Evolutionary conservation across 2,329 filamentous ascomycete species (phyloP).

Genomic region (Sporothrix protearum): DNA sequence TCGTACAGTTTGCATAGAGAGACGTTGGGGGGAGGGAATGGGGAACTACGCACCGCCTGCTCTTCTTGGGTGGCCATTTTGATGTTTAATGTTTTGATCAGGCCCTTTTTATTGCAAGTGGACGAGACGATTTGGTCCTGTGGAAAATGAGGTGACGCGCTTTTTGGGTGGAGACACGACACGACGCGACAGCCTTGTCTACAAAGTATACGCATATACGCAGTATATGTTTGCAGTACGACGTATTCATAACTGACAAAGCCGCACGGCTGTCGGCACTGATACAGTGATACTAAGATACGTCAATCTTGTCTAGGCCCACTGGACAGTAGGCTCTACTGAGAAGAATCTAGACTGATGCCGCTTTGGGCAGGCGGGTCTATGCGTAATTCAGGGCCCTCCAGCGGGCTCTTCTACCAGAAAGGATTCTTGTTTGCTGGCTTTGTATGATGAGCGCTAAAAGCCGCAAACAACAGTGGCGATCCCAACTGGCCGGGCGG

Average conservation of each 20-base stretch:
- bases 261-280: neutral
- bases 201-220: too few relatives aligned
- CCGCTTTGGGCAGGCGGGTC: too few relatives aligned
- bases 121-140: neutral
- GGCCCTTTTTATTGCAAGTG: neutral
- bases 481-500: conserved; percentile 8
- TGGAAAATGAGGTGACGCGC: neutral
- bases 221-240: too few relatives aligned
- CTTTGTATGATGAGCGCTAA: too few relatives aligned
- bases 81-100: neutral
- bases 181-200: conserved; percentile 14
- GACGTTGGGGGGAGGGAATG: too few relatives aligned
- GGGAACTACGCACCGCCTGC: conserved; percentile 30
- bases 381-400: too few relatives aligned
- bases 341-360: too few relatives aligned
- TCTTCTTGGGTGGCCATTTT: conserved; percentile 33
- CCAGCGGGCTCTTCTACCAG: too few relatives aligned
- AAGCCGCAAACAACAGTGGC: conserved; percentile 14
- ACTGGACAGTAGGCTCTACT: too few relatives aligned
- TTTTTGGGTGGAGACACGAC: neutral
- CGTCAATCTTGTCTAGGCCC: too few relatives aligned
- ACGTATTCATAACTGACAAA: too few relatives aligned
- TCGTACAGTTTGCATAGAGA: neutral
- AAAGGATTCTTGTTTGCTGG: neutral
- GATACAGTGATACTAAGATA: too few relatives aligned